Percentiles rank a stretch among this genome's conserved stretches.
Conservation (phyloP, 2,329 filamentous ascomycete genomes). For the Paecilomyces sp. region DNA sequence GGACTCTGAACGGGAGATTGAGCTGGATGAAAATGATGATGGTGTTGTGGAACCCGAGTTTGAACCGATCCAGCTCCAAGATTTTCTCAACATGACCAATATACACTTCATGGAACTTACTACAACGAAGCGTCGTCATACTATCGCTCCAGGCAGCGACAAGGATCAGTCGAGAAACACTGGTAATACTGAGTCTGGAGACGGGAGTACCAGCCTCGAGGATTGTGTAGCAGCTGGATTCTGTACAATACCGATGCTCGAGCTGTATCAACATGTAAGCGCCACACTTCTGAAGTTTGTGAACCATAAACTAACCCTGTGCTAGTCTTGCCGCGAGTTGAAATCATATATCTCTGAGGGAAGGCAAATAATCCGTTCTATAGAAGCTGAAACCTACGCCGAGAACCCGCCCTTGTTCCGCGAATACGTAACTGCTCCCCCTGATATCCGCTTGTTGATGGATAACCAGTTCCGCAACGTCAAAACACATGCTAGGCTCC, state of each 20-base stretch:
- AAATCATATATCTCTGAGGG: constrained; percentile 97
- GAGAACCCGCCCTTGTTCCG: constrained; percentile 88
- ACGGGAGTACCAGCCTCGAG: constrained; percentile 48
- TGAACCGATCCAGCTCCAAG: constrained; percentile 72
- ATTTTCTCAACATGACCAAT: constrained; percentile 90
- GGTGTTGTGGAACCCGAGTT: constrained; percentile 37
- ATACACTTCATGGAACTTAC: constrained; percentile 98
- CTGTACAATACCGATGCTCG: constrained; percentile 86
- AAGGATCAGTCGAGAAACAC: constrained; percentile 23
- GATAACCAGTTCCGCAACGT: constrained; percentile 97
- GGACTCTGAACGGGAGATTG: constrained; percentile 28
- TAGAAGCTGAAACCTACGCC: constrained; percentile 79
- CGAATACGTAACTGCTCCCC: constrained; percentile 80
- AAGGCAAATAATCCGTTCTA: constrained; percentile 78
- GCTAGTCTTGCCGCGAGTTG: constrained; percentile 75
- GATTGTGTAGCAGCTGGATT: constrained; percentile 80
- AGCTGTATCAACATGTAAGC: constrained; percentile 82
- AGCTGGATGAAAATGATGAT: constrained; percentile 42
- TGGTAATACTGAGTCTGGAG: constrained; percentile 16
- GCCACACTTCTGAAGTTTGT: constrained; percentile 1
- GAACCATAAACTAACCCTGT: constrained; percentile 17
- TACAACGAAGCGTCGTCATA: constrained; percentile 89
- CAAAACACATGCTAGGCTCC: constrained; percentile 80
- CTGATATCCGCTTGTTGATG: constrained; percentile 78
- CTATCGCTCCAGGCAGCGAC: constrained; percentile 54